Evolutionary conservation across 306 rosid genomes (phyloP), one percentile per base, ranked within the genome.

Genomic region (Quercus parvula): DNA sequence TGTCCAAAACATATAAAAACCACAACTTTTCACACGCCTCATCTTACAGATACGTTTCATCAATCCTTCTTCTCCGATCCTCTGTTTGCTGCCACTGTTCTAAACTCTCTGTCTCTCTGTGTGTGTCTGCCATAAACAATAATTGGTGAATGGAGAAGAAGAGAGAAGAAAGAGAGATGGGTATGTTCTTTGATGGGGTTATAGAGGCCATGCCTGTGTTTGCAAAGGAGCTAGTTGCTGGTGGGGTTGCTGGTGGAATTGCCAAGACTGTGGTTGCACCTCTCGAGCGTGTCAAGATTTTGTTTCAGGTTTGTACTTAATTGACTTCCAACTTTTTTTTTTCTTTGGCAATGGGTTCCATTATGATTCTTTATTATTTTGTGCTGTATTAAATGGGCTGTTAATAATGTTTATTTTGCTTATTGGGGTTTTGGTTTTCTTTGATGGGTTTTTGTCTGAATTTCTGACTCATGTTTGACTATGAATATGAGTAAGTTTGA

Each of bases 231-330:
- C 88, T 92, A 38, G 73, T 94, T 4, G 97, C 99, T 44, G 97
- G 97, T 0, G 98, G 97, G 4, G 71, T 90, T 55, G 92, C 99
- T 19, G 98, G 99, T 7, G 96, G 94, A 1, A 3, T 92, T 56
- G 97, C 97, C 14, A 91, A 95, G 84, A 85, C 91, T 18, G 87
- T 79, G 19, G 98, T 94, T 31, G 97, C 99, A 20, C 99, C 99
- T 7, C 94, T 94, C 25, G 97, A 92, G 80, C 97, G 97, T 9
- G 77, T 94, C 86, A 94, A 92, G 75, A 94, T 94, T 89, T 88
- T 94, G 86, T 91, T 92, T 76, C 99, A 94, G 97, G 97, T 94
- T 20, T 61, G 54, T 11, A 10, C 33, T 15, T 9, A 8, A 5
- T 25, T 19, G 73, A 5, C 46, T 30, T 14, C 52, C 20, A 0